Evolutionary conservation across 495 filamentous ascomycete species (phyloP), one percentile per base, ranked within the genome.

Genomic region (Chaetomidium leptoderma): DNA sequence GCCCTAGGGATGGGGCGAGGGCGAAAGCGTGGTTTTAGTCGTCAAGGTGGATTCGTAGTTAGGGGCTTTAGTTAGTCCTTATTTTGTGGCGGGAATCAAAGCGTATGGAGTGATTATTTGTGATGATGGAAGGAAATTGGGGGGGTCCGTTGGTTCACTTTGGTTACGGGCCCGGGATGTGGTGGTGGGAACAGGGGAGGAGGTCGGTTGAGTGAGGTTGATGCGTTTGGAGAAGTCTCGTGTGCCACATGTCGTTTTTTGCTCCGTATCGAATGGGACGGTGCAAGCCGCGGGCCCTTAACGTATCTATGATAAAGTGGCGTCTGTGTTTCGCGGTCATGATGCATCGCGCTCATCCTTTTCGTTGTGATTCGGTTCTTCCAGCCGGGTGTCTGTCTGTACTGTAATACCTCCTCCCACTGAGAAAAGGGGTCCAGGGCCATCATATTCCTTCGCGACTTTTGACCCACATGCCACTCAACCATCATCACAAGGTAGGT

Each of bases 101-200:
- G 47, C 11, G 30, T 21, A 16, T 37, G 32, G 30, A 19, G 47
- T 17, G 44, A 29, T 46, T 33, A 19, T 32, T 48, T 17, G n/a
- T 16, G 7, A 14, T 6, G 36, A 39, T 39, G 36, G 36, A 39
- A 11, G 19, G 40, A 14, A 24, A 37, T 8, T 32, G 29, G n/a
- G 5, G 4, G 5, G 23, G 26, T 32, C 10, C 24, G 23, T 29
- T 33, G 32, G 17, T 32, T 36, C 37, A 35, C 23, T 19, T 37
- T 51, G 47, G 47, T 51, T 51, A 51, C 26, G 29, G n/a, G 26
- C 29, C 21, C 27, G 19, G 47, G 19, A 36, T 23, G 32, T n/a
- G 30, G 23, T 21, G 46, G 46, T 23, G 21, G 24, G n/a, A 16
- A 13, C n/a, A 8, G 17, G n/a, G 29, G 29, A n/a, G 46, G n/a